phyloP scores from a whole-genome alignment of 257 asterid species.

The Nicotiana tomentosiformis region DNA sequence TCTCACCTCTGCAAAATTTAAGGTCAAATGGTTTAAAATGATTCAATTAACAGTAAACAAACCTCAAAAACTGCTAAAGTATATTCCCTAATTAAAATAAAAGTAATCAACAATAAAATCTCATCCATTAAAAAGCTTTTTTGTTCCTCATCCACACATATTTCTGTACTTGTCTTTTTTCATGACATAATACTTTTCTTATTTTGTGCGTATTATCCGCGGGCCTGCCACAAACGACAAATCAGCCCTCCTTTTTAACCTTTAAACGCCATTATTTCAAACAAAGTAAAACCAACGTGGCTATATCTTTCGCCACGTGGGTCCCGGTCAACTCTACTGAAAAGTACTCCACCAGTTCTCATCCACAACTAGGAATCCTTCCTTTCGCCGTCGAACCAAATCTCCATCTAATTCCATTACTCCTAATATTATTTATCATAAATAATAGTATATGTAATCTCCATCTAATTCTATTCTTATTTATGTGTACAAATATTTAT shows the following conservation, averaged over 20 bases:
- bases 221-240: not conserved
- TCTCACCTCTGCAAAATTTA: not conserved
- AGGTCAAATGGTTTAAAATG: not conserved
- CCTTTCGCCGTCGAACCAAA: not conserved
- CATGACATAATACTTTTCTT: not conserved
- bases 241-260: not conserved
- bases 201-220: not conserved
- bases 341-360: conserved; percentile 3
- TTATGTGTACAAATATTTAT: no score
- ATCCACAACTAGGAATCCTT: conserved; percentile 6
- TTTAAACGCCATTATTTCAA: not conserved
- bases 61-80: not conserved
- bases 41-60: not conserved
- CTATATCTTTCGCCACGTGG: conserved; percentile 1
- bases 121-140: not conserved
- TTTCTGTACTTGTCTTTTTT: not conserved
- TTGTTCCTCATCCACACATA: not conserved
- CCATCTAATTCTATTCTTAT: no score
- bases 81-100: not conserved
- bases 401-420: not conserved
- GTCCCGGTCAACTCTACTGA: not conserved
- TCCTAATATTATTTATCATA: no score
- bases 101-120: not conserved
- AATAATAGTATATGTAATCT: no score
- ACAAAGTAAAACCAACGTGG: not conserved